Evolutionary conservation across 208 protist genomes (phyloP), one percentile per base, ranked within the genome.

Genomic region (Acanthamoeba rhysodes): DNA sequence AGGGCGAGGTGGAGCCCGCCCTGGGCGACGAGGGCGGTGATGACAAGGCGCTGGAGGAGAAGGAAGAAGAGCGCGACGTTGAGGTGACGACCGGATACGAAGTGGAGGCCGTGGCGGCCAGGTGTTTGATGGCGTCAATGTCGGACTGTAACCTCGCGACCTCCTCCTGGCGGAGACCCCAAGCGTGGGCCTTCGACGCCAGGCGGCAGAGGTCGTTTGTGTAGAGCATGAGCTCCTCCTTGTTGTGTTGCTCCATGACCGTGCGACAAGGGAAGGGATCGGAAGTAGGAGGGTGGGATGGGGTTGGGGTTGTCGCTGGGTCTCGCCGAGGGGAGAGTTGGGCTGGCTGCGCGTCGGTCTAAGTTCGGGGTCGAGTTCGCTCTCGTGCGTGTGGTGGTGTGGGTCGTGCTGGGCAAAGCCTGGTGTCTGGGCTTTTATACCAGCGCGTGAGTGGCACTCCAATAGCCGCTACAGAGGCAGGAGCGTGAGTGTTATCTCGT

Each of bases 161-260:
- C 0, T 85, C 76, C 41, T 85, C 76, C 48, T 59, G 4, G 6
- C 24, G 22, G 45, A 85, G 76, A 34, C 76, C 76, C 7, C 76
- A 24, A 6, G 20, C 27, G 6, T 85, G 76, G 4, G 76, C 76
- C 48, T 85, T 85, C 20, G 76, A n/a, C 16, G 76, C 76, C 16
- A 85, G 48, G 9, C 76, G 76, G n/a, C 76, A 85, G 48, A 85
- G 76, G 76, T 85, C 76, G 76, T 85, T 85, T 22, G 76, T 85
- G 76, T 85, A 85, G 16, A 34, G 27, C 45, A 85, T 14, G 22
- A 85, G 48, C 12, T 59, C 45, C 24, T 85, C 27, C 14, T 50
- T 59, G 10, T 85, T 14, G 22, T 57, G 53, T 14, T 57, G 53
- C 16, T 57, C 16, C 53, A 57, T 57, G 53, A 14, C 53, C 18